Base-by-base conservation (phyloP, 2,329 filamentous ascomycete species). In the Nigrospora sphaerica region DNA sequence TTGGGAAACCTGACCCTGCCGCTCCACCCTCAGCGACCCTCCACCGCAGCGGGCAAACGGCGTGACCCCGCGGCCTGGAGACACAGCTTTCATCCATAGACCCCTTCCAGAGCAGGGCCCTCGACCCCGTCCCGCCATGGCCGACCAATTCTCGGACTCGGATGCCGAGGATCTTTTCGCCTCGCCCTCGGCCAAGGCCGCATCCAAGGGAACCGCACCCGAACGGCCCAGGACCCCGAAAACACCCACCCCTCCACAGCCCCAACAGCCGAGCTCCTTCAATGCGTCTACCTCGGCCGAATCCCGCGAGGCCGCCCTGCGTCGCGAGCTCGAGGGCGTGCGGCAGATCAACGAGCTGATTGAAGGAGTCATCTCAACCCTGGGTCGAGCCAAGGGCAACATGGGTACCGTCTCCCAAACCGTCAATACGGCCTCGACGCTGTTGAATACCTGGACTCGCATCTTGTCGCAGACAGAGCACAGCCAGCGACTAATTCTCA, bases 381-480 rank as follows among this genome's bases (percentile, higher is more conserved):
- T 93, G 18, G 80, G 86, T 54, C 80, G 81, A 51, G 83, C 86
- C 19, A 85, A 81, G 58, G 78, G 76, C 46, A 91, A 91, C 64
- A 93, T 93, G 87, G 74, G 81, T 86, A 95, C 86, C 19, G 91
- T 97, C 33, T 86, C 86, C 45, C 78, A 79, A 51, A 96, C 93
- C 3, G 90, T 97, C 37, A 78, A 79, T 54, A 92, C 91, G 46
- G 90, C 93, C 4, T 95, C 91, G 13, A 87, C 86, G 1, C 78
- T 98, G 13, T 81, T 98, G 32, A 90, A 95, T 58, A 95, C 91
- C 14, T 98, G 92, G 92, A 95, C 90, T 10, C 84, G 90, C 44
- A 96, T 98, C 54, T 79, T 98, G 12, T 93, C 89, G 7, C 93
- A 98, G 66, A 96, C 93, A 5, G 93, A 98, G 67, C 93, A 98